Evolutionary conservation across 108 stramenopile genomes (phyloP), one percentile per base, ranked within the genome.

Genomic region (Pseudonitzschia pungens): DNA sequence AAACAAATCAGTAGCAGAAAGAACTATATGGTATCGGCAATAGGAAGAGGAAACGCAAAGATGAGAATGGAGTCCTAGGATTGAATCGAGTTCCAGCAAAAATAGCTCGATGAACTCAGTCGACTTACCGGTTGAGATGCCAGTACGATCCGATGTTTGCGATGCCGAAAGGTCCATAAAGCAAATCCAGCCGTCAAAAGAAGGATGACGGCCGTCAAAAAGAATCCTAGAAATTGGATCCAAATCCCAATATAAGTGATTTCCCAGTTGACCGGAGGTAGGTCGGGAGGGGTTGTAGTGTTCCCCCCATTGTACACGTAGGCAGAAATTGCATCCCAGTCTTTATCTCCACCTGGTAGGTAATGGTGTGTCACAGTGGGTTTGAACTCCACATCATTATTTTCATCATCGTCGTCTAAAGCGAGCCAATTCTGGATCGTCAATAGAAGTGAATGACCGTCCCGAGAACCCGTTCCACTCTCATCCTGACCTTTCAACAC

Each of bases 81-180:
- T 18, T 48, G 1, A 1, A 48, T 48, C 14, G 45, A 14, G 10
- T 18, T 12, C 14, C 45, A 58, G 36, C 33, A 12, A n/a, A 15
- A n/a, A 18, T 29, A 18, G 33, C 15, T 62, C 16, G 53, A 18
- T 44, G 83, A 51, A 21, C 81, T 67, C n/a, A 45, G n/a, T 26
- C 83, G 57, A 53, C 83, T 85, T 9, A 77, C 26, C 12, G 87
- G 86, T 59, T 87, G 86, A 18, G 79, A 81, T 8, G 77, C 80
- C 27, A 32, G 52, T 60, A 67, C 76, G 41, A 77, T 70, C 52
- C 70, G 50, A 0, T 53, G 33, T 26, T 72, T 72, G 2, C 69
- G 67, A 33, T 87, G 33, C 12, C 22, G 27, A 20, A 57, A 36
- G 20, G 76, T 79, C 81, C 82, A 86, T 4, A 62, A 21, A 16